Percentiles rank a stretch among this genome's conserved stretches.
phyloP scores from a whole-genome alignment of 1,284 basidiomycete species.

The Chiua sp. region DNA sequence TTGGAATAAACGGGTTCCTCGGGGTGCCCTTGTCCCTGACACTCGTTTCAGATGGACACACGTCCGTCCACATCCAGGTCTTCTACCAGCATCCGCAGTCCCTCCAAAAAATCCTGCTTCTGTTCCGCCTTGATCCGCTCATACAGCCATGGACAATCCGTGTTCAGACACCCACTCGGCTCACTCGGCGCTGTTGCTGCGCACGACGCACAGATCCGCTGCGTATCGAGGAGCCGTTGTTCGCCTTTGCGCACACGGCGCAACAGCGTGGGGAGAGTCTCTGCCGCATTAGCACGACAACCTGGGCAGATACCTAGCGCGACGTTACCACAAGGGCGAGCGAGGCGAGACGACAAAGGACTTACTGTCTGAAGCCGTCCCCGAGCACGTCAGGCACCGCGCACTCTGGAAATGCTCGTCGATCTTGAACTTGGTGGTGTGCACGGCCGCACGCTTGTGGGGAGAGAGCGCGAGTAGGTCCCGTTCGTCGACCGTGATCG shows the following conservation, averaged over 20 bases:
- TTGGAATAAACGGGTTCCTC: too few relatives aligned
- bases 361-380: slow-evolving; percentile 58
- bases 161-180: slow-evolving; percentile 74
- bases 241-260: slow-evolving; percentile 65
- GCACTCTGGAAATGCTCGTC: slow-evolving; percentile 79
- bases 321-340: background rate
- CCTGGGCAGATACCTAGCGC: slow-evolving; percentile 67
- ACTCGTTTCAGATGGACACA: too few relatives aligned
- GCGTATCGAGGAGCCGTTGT: slow-evolving; percentile 57
- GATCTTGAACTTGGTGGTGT: slow-evolving; percentile 54
- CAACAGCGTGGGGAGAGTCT: slow-evolving; percentile 65
- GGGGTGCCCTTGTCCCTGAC: too few relatives aligned
- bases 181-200: slow-evolving; percentile 61
- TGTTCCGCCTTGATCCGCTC: slow-evolving; percentile 70
- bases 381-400: slow-evolving; percentile 74
- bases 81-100: slow-evolving; percentile 41
- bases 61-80: slow-evolving; percentile 25
- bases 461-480: slow-evolving; percentile 45
- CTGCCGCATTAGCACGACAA: slow-evolving; percentile 60
- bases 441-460: slow-evolving; percentile 46
- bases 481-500: slow-evolving; percentile 33
- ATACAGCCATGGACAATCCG: slow-evolving; percentile 87
- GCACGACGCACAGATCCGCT: slow-evolving; percentile 78
- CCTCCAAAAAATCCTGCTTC: slow-evolving; percentile 54
- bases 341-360: background rate